Evolutionary conservation across 768 basidiomycete genomes (phyloP), one percentile per base, ranked within the genome.

Genomic region (Panus rudis): DNA sequence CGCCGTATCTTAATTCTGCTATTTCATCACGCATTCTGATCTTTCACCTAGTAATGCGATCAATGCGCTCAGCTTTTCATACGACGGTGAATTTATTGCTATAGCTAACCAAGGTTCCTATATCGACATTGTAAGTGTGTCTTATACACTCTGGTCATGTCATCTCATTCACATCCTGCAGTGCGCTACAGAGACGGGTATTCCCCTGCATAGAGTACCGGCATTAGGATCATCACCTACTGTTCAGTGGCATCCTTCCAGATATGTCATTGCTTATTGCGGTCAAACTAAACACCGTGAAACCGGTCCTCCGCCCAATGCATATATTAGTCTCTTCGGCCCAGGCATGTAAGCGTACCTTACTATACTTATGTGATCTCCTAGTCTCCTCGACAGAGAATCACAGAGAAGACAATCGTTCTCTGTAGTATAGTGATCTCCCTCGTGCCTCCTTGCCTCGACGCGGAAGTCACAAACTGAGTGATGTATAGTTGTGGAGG

Each of bases 61-160:
- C 53, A 84, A 75, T 47, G 73, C 75, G 16, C 61, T 89, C 16
- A 86, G 81, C 58, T 91, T 88, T 69, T 89, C 85, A 11, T 72
- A 81, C 49, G 87, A 90, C 51, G 87, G 87, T 25, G 87, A 91
- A 66, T 90, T 81, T 54, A 61, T 90, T 35, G 87, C 87, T 14
- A 80, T 88, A 39, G 81, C 86, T 7, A 84, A 70, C 48, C 70
- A 73, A 7, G 84, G 84, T 16, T 63, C 66, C 23, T 88, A 87
- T 50, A 81, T 89, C 41, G 86, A 89, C 48, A 84, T 89, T 32
- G 85, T 87, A 50, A 45, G 84, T 61, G n/a, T 42, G 8, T 21
- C n/a, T 14, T 32, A 1, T 10, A 31, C 37, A 10, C 12, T 4
- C 17, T 30, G 16, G 33, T 39, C 4, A 37, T 23, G 42, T 17